These are phyloP conservation scores for Tillandsia fasciculata DNA, from an alignment of 176 grass and related monocot genomes.

Conservation along the genomic window DNA sequence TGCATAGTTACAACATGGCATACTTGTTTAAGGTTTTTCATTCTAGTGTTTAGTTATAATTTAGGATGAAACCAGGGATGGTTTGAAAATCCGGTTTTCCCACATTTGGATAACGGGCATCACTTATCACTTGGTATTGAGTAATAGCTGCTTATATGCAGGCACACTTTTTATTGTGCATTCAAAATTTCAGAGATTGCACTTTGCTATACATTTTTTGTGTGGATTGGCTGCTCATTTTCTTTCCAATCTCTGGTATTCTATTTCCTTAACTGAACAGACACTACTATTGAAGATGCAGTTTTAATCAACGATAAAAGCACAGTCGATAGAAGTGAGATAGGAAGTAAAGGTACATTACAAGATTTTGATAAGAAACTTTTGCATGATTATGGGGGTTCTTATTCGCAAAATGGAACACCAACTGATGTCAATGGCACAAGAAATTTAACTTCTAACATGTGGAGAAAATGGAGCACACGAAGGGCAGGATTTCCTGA, in stretches of 20 bases:
- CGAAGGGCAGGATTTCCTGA: conserved; percentile 36
- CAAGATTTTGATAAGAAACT: not conserved
- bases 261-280: conserved; percentile 1
- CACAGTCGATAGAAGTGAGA: conserved; percentile 5
- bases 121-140: too few species aligned
- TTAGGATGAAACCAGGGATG: too few species aligned
- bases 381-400: conserved; percentile 5
- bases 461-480: conserved; percentile 48
- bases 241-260: not conserved
- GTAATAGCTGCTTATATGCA: too few species aligned
- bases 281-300: conserved; percentile 12
- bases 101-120: too few species aligned
- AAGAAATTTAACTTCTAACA: conserved; percentile 26
- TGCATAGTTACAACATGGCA: too few species aligned
- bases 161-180: too few species aligned
- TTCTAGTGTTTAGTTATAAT: too few species aligned
- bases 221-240: not conserved
- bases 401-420: conserved; percentile 17
- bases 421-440: conserved; percentile 18
- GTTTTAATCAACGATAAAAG: conserved; percentile 14
- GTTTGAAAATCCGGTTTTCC: too few species aligned
- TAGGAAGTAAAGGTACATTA: not conserved
- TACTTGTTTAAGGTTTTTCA: too few species aligned
- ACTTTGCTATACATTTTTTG: too few species aligned
- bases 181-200: too few species aligned